Evolutionary conservation across 768 basidiomycete genomes (phyloP).

Genomic region (Harrya chromipes): DNA sequence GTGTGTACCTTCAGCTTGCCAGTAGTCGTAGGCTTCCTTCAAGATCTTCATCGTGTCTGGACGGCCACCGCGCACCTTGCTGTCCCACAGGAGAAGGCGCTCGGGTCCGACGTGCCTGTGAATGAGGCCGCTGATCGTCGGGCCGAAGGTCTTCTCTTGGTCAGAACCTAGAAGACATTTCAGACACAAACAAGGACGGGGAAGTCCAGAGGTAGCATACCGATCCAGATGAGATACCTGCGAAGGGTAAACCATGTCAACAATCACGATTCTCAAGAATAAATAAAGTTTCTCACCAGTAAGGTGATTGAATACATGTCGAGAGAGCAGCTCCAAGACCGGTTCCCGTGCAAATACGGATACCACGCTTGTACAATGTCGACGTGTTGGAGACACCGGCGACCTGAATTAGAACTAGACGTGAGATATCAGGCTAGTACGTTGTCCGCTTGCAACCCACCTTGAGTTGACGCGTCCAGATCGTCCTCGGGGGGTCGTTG

Average conservation of each 20-base stretch:
- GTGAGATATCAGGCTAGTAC: slow-evolving; percentile 3
- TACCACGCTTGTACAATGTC: slow-evolving; percentile 72
- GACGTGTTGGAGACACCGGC: slow-evolving; percentile 82
- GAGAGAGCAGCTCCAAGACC: slow-evolving; percentile 78
- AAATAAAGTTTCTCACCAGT: slow-evolving; percentile 48
- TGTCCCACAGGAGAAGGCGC: slow-evolving; percentile 75
- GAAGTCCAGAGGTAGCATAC: slow-evolving; percentile 30
- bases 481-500: slow-evolving; percentile 59
- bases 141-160: slow-evolving; percentile 82
- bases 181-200: slow-evolving; percentile 3
- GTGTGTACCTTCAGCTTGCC: slow-evolving; percentile 63
- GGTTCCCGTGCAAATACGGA: slow-evolving; percentile 80
- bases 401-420: slow-evolving; percentile 41
- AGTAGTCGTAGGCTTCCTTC: slow-evolving; percentile 62
- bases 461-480: slow-evolving; percentile 84
- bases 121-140: slow-evolving; percentile 73
- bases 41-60: slow-evolving; percentile 77
- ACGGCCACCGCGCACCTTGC: slow-evolving; percentile 67
- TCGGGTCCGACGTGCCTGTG: slow-evolving; percentile 69
- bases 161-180: slow-evolving; percentile 55
- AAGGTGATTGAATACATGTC: slow-evolving; percentile 71
- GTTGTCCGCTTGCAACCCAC: slow-evolving; percentile 31
- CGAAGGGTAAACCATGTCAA: slow-evolving; percentile 2
- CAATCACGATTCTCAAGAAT: background rate
- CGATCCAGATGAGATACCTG: slow-evolving; percentile 81